Base-by-base conservation (phyloP, 2,329 filamentous ascomycete genomes). In the Pseudogymnoascus sp. region DNA sequence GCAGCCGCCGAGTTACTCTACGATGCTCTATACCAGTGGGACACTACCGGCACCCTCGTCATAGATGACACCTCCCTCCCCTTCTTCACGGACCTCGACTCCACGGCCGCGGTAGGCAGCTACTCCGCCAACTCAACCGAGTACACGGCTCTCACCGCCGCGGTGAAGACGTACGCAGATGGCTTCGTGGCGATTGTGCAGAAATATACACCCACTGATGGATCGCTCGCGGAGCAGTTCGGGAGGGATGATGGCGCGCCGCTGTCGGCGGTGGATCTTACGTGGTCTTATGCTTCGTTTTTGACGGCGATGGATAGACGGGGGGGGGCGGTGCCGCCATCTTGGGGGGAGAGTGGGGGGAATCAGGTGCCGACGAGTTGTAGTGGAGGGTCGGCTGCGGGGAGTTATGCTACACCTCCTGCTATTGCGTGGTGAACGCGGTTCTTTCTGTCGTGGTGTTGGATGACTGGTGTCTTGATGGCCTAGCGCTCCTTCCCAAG, bases 1-100 rank as follows among this genome's bases (percentile, higher is more conserved):
- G 89, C 89, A 1, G 89, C 89, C 0, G 91, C 90, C 2, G 90
- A 95, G 75, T 87, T 90, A 71, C 82, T 96, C 2, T 93, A 92
- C 72, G 87, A 89, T 69, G 88, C 90, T 0, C 71, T 92, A 1
- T 87, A 88, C 67, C 85, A 88, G 60, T 93, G 89, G 89, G 80
- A 87, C 66, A 75, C 78, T 40, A 74, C 79, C 25, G 86, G 85
- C 1, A 86, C 80, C 7, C 81, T 96, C 69, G 82, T 81, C 0
- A 82, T 93, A 56, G 88, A 84, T 3, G 76, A 79, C 0, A 81
- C 80, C 1, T 91, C 89, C 0, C 78, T 91, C 5, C 71, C 82
- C 6, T 93, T 95, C 78, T 95, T 93, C 82, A 74, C 78, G 65
- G 86, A 87, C 67, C 77, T 91, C 5, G 80, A 83, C 60, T 93